These are phyloP conservation scores for cucumber (Cucumis sativus) DNA, from an alignment of 306 rosid genomes.

Conservation along the genomic window Cucumber_9930_V3 NC_026659.2:26742501-26743000, in stretches of 20 bases:
- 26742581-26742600: not conserved
- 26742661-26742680: not conserved
- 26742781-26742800: conserved; percentile 22
- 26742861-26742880: not conserved
- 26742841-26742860: not conserved
- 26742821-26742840: conserved; percentile 6
- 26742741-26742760: conserved; percentile 20
- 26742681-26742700: not conserved
- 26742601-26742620: not conserved
- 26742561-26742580: not conserved
- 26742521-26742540: not conserved
- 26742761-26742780: conserved; percentile 19
- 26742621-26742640: not conserved
- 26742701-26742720: not conserved
- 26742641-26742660: not conserved
- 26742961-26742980: not conserved
- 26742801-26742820: not conserved
- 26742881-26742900: not conserved
- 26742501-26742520: not conserved
- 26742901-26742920: not conserved
- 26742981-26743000: not conserved
- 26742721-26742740: conserved; percentile 6
- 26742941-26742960: not conserved
- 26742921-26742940: not conserved
- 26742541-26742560: not conserved